phyloP scores from a whole-genome alignment of 106 monocot species.

The Vanilla planifolia region DNA sequence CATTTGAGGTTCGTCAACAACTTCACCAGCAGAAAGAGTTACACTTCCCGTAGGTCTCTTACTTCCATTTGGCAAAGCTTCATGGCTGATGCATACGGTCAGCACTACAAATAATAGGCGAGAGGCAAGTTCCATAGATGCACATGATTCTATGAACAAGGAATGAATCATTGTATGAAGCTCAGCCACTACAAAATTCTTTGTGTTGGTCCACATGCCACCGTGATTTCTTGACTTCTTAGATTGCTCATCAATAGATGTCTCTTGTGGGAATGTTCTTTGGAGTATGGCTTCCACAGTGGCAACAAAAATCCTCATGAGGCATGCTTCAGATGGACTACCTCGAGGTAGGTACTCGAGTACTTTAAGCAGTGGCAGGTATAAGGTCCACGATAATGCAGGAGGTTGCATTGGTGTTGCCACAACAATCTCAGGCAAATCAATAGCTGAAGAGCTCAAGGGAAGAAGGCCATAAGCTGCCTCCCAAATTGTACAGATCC shows the following conservation, averaged over 20 bases:
- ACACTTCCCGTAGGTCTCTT: constrained; percentile 67
- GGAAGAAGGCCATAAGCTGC: constrained; percentile 98
- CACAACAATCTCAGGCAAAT: constrained; percentile 93
- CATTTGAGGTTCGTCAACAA: constrained; percentile 21
- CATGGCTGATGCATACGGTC: constrained; percentile 88
- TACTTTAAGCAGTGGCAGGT: constrained; percentile 83
- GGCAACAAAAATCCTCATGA: constrained; percentile 96
- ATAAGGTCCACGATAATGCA: constrained; percentile 85
- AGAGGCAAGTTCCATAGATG: constrained; percentile 90
- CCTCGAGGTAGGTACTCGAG: constrained; percentile 91
- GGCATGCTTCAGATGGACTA: constrained; percentile 97
- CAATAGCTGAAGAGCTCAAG: constrained; percentile 84
- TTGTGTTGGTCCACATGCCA: constrained; percentile 50
- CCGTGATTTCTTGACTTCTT: constrained; percentile 41
- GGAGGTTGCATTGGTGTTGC: constrained; percentile 90
- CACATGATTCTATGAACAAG: constrained; percentile 87
- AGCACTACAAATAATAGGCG: constrained; percentile 85
- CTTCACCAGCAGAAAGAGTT: constrained; percentile 26
- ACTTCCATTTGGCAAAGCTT: constrained; percentile 81
- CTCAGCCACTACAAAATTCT: constrained; percentile 89
- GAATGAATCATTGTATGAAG: constrained; percentile 94
- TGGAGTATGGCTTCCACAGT: constrained; percentile 85
- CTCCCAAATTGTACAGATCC: constrained; percentile 99
- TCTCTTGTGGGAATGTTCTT: constrained; percentile 80
- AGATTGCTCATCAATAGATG: constrained; percentile 32